Evolutionary conservation across 306 rosid genomes (phyloP).

Genomic region (Inga oerstediana): DNA sequence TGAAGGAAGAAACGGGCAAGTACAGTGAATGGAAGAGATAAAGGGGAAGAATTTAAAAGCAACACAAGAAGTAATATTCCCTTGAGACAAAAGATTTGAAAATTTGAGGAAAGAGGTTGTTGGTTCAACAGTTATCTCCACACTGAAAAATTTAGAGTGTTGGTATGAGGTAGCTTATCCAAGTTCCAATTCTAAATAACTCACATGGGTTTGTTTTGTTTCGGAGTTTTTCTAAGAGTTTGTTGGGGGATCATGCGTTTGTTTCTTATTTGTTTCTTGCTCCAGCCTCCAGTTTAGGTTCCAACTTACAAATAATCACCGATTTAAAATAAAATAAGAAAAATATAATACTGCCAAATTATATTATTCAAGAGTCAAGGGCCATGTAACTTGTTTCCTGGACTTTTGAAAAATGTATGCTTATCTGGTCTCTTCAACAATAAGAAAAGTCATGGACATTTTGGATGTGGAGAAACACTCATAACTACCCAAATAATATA

Average conservation of each 20-base stretch:
- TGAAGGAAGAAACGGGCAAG: neutral
- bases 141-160: neutral
- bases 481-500: too few species aligned
- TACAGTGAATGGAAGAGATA: conserved; percentile 4
- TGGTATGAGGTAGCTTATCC: conserved; percentile 6
- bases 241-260: neutral
- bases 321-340: neutral
- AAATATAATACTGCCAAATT: neutral
- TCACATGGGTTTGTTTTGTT: neutral
- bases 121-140: conserved; percentile 11
- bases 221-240: conserved; percentile 1
- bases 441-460: neutral
- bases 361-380: neutral
- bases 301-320: neutral
- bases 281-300: conserved; percentile 13
- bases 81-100: neutral
- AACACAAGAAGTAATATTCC: neutral
- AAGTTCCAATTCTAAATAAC: neutral
- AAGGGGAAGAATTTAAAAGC: neutral
- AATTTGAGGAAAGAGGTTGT: conserved; percentile 4
- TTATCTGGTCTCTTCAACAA: neutral
- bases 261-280: neutral
- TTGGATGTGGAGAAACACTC: neutral
- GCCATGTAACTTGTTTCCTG: neutral
- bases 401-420: neutral